Conservation (phyloP, 208 protist species). For the Trypanosoma boissoni region DNA sequence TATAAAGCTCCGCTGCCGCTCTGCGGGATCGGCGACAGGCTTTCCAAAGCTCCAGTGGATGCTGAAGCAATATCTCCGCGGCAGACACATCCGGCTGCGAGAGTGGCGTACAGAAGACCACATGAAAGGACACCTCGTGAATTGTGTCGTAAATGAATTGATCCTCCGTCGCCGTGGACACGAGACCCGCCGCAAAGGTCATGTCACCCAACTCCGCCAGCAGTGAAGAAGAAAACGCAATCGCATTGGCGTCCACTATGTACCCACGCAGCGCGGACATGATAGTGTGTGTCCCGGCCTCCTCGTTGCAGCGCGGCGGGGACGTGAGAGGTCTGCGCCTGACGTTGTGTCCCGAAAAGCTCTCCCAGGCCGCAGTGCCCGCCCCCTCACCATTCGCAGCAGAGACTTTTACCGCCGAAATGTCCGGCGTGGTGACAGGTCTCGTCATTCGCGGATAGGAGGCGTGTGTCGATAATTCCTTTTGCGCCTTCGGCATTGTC, state of each 20-base stretch:
- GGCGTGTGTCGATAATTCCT: too few relatives aligned
- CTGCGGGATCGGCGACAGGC: constrained; percentile 60
- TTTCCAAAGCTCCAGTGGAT: constrained; percentile 77
- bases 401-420: too few relatives aligned
- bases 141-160: constrained; percentile 11
- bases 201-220: constrained; percentile 9
- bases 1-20: constrained; percentile 67
- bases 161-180: background rate
- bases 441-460: too few relatives aligned
- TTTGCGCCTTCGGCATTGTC: too few relatives aligned
- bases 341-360: too few relatives aligned
- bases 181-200: background rate
- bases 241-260: constrained; percentile 21
- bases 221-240: constrained; percentile 19
- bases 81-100: constrained; percentile 22
- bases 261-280: constrained; percentile 7
- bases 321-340: background rate
- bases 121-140: constrained; percentile 21
- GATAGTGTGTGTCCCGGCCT: too few relatives aligned
- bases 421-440: too few relatives aligned
- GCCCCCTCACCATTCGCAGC: too few relatives aligned
- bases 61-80: constrained; percentile 28
- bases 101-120: constrained; percentile 21
- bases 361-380: too few relatives aligned
- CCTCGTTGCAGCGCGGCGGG: background rate